phyloP scores from a whole-genome alignment of 2,329 filamentous ascomycete genomes.

The Alternaria conjuncta region DNA sequence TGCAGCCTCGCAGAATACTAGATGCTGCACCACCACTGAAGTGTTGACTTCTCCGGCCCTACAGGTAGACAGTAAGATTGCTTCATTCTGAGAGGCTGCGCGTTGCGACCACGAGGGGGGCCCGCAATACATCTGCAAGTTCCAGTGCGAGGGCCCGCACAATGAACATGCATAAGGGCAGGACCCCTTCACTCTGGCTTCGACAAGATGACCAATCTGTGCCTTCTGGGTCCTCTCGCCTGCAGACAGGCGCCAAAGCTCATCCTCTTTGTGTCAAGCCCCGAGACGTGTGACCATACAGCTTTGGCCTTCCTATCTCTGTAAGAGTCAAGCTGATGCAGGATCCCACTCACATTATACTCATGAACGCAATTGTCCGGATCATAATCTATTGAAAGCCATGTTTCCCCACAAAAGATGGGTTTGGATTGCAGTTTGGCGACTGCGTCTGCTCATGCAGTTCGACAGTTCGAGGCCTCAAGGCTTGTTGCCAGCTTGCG shows the following conservation, averaged over 20 bases:
- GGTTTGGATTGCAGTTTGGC: not conserved
- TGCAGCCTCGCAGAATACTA: constrained; percentile 9
- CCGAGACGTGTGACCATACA: constrained; percentile 11
- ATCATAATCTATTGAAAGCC: constrained; percentile 1
- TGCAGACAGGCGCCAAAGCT: constrained; percentile 27
- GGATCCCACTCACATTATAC: not conserved
- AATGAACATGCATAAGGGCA: constrained; percentile 33
- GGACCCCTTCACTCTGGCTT: constrained; percentile 33
- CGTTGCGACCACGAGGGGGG: constrained; percentile 19
- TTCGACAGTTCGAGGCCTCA: not conserved
- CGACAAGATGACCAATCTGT: constrained; percentile 20
- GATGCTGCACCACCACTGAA: constrained; percentile 9
- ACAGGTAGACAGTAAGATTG: constrained; percentile 26
- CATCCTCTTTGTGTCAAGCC: constrained; percentile 17
- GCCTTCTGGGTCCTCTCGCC: constrained; percentile 19
- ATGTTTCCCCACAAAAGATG: constrained; percentile 18
- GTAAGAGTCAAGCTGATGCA: constrained; percentile 3
- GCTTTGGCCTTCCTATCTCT: constrained; percentile 4
- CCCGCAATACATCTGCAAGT: constrained; percentile 14
- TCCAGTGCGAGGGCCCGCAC: constrained; percentile 25
- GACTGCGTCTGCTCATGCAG: not conserved
- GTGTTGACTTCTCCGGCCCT: constrained; percentile 26
- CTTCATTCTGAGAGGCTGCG: constrained; percentile 22
- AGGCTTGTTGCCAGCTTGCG: not conserved
- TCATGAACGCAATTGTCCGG: constrained; percentile 18